Conservation (phyloP, 768 basidiomycete species). For the Serendipita sp. region DNA sequence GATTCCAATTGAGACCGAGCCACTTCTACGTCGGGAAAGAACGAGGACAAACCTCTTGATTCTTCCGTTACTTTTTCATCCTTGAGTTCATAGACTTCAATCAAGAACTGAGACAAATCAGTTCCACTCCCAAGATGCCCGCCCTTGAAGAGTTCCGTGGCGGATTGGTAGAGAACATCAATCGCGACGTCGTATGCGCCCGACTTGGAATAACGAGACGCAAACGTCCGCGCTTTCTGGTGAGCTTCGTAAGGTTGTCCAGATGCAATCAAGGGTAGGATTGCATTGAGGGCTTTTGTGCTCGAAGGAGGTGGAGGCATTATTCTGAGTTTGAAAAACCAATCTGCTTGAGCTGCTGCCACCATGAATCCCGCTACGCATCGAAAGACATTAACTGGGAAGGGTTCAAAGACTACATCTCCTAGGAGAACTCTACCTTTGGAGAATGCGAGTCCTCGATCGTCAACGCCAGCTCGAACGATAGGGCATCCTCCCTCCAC, state of each 20-base stretch:
- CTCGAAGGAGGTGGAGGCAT: conserved; percentile 25
- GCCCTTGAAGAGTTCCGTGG: conserved; percentile 73
- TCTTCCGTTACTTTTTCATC: conserved; percentile 60
- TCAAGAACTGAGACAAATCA: conserved; percentile 63
- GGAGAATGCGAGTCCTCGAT: background rate
- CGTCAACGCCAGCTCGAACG: background rate
- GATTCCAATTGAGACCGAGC: background rate
- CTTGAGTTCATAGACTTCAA: conserved; percentile 71
- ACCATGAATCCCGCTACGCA: no score
- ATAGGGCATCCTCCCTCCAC: no score
- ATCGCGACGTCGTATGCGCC: conserved; percentile 61
- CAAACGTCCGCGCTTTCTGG: conserved; percentile 92
- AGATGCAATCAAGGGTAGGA: conserved; percentile 51
- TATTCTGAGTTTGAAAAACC: background rate
- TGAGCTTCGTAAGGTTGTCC: conserved; percentile 83
- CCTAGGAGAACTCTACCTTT: background rate
- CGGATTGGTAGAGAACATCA: conserved; percentile 83
- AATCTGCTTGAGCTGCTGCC: no score
- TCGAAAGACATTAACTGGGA: no score
- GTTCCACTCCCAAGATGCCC: conserved; percentile 82
- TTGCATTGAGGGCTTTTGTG: conserved; percentile 55
- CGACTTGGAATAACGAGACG: conserved; percentile 71
- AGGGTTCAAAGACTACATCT: no score
- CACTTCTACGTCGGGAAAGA: conserved; percentile 4
- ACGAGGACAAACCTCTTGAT: conserved; percentile 48